phyloP scores from a whole-genome alignment of 2,329 filamentous ascomycete species.

The Aspergillus ochraceus region DNA sequence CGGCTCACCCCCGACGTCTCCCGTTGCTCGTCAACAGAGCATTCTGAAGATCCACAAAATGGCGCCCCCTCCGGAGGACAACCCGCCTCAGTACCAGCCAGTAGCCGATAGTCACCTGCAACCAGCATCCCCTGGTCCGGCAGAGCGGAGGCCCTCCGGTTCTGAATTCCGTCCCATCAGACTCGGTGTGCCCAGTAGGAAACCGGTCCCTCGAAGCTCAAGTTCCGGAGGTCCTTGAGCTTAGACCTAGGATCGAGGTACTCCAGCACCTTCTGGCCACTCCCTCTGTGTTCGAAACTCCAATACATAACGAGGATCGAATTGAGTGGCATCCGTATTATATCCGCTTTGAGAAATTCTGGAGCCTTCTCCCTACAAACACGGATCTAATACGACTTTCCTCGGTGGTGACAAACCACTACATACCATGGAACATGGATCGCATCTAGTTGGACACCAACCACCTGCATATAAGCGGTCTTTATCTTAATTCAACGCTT shows the following conservation, averaged over 20 bases:
- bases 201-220: constrained; percentile 37
- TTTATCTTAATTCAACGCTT: background rate
- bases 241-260: background rate
- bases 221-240: constrained; percentile 7
- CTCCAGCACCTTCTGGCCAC: background rate
- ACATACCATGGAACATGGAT: background rate
- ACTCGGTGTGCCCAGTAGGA: constrained; percentile 38
- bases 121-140: constrained; percentile 7
- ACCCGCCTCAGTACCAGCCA: constrained; percentile 32
- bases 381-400: too few species aligned
- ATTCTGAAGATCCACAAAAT: constrained; percentile 31
- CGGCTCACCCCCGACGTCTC: constrained; percentile 33
- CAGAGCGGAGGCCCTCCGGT: constrained; percentile 23
- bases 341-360: too few species aligned
- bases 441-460: background rate
- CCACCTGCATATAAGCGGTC: background rate
- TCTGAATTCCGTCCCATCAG: constrained; percentile 32
- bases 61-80: constrained; percentile 27
- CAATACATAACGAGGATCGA: background rate
- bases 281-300: background rate
- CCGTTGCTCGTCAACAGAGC: constrained; percentile 32
- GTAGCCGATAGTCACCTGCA: constrained; percentile 22
- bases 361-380: too few species aligned
- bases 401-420: too few species aligned
- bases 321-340: background rate